These are phyloP conservation scores for Colletotrichum chrysophilum DNA, from an alignment of 2,329 filamentous ascomycete genomes.

Conservation along the genomic window DNA sequence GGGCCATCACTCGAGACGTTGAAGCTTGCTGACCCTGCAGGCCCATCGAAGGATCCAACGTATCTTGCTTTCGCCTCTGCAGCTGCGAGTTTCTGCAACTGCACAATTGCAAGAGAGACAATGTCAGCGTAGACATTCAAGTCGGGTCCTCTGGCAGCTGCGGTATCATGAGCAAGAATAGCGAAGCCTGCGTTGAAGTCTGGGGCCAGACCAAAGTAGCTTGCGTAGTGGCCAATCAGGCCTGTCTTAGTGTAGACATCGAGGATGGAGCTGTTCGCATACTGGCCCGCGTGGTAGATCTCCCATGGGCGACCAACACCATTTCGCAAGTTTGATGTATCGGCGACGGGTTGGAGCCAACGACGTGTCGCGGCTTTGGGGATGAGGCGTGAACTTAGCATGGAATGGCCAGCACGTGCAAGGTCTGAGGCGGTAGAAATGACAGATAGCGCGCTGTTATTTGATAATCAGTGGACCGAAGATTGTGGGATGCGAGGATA, in stretches of 20 bases:
- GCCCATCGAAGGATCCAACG: slow-evolving; percentile 15
- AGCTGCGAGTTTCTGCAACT: slow-evolving; percentile 21
- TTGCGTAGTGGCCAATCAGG: slow-evolving; percentile 31
- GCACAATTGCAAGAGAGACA: slow-evolving; percentile 26
- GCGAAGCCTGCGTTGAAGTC: slow-evolving; percentile 35
- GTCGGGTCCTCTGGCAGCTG: slow-evolving; percentile 27
- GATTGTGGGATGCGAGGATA: neutral
- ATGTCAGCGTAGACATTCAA: slow-evolving; percentile 38
- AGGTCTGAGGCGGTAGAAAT: slow-evolving; percentile 25
- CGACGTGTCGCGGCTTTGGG: slow-evolving; percentile 28
- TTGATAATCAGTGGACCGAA: neutral
- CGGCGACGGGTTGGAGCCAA: slow-evolving; percentile 32
- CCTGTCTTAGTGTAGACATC: slow-evolving; percentile 33
- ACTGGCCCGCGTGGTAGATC: slow-evolving; percentile 30
- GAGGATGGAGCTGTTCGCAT: slow-evolving; percentile 25
- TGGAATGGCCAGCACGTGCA: slow-evolving; percentile 24
- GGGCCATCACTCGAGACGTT: slow-evolving; percentile 22
- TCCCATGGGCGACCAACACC: slow-evolving; percentile 38
- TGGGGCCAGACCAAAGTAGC: slow-evolving; percentile 28
- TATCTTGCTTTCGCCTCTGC: slow-evolving; percentile 22
- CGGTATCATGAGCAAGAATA: slow-evolving; percentile 36
- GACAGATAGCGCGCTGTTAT: slow-evolving; percentile 21
- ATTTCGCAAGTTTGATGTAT: slow-evolving; percentile 38
- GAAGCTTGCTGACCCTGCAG: neutral
- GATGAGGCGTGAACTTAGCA: slow-evolving; percentile 28